Percentiles rank a stretch among this genome's conserved stretches.
phyloP scores from a whole-genome alignment of 2,329 filamentous ascomycete genomes.

The Pseudocercospora fijiensis region DNA sequence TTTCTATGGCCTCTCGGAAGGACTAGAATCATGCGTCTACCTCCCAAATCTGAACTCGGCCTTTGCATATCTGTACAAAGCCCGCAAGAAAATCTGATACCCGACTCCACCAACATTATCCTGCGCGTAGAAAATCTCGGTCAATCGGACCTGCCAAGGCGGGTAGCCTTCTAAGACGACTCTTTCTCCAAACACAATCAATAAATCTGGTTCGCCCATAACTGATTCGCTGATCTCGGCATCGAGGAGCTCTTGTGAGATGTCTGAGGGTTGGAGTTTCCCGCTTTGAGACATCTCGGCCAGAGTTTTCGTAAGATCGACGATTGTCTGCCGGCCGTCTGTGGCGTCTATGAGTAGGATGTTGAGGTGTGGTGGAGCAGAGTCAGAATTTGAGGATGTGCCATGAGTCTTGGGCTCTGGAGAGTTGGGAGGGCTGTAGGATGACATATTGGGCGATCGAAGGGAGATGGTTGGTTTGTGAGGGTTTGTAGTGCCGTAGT shows the following conservation, averaged over 20 bases:
- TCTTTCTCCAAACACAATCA: conserved; percentile 81
- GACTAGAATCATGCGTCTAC: conserved; percentile 35
- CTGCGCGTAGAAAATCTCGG: conserved; percentile 76
- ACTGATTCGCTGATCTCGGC: conserved; percentile 76
- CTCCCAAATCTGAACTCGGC: conserved; percentile 84
- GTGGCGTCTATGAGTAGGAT: conserved; percentile 81
- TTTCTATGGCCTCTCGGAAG: no score
- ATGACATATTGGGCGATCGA: conserved; percentile 67
- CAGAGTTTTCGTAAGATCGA: conserved; percentile 91
- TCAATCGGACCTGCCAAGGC: conserved; percentile 92
- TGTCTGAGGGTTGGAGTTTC: conserved; percentile 78
- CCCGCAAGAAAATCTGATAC: conserved; percentile 89
- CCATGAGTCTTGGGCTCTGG: conserved; percentile 23
- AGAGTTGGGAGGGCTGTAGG: conserved; percentile 50
- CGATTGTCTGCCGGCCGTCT: conserved; percentile 88
- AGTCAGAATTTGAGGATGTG: conserved; percentile 40
- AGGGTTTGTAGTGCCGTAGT: conserved; percentile 68
- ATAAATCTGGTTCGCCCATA: conserved; percentile 84
- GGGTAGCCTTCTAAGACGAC: conserved; percentile 88
- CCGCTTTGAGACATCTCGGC: conserved; percentile 90
- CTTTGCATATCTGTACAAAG: conserved; percentile 76
- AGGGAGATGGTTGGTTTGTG: conserved; percentile 70
- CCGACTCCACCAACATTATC: conserved; percentile 62
- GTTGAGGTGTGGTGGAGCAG: conserved; percentile 49
- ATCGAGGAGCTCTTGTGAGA: conserved; percentile 82